Evolutionary conservation across 73 alveolate genomes (phyloP).

Genomic region (Blepharisma stoltei): DNA sequence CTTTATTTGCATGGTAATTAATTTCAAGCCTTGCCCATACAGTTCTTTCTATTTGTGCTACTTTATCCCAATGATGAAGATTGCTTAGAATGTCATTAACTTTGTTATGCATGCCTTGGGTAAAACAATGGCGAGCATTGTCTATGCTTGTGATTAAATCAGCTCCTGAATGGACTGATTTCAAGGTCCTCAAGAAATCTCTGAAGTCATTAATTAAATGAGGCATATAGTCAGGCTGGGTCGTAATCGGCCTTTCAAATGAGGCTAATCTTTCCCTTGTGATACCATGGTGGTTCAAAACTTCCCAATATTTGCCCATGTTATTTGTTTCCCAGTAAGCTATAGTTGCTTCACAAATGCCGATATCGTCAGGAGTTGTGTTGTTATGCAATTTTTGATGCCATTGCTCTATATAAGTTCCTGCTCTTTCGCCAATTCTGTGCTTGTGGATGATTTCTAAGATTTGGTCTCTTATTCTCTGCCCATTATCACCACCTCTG

Average conservation of each 20-base stretch:
- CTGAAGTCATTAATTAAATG: conserved; percentile 62
- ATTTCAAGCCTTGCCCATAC: conserved; percentile 35
- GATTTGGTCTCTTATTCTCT: conserved; percentile 88
- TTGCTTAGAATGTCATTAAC: conserved; percentile 39
- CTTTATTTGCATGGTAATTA: conserved; percentile 16
- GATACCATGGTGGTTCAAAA: conserved; percentile 65
- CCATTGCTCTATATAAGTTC: conserved; percentile 81
- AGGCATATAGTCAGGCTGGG: conserved; percentile 55
- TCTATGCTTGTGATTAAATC: conserved; percentile 72
- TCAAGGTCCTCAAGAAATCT: conserved; percentile 69
- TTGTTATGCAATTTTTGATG: conserved; percentile 94
- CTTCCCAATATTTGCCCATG: conserved; percentile 80
- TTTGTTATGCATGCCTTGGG: conserved; percentile 31
- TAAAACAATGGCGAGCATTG: conserved; percentile 57
- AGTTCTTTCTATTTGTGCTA: conserved; percentile 45
- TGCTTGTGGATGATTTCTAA: conserved; percentile 72
- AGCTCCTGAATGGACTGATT: conserved; percentile 81
- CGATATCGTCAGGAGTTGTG: conserved; percentile 93
- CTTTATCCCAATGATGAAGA: conserved; percentile 38
- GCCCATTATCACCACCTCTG: conserved; percentile 91
- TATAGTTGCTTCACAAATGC: conserved; percentile 84
- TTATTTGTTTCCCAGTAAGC: conserved; percentile 78
- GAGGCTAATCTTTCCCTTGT: conserved; percentile 72
- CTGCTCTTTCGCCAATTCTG: background rate
- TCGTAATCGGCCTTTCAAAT: conserved; percentile 46